Conservation (phyloP, 257 asterid species). For the Solanum virginianum region DNA sequence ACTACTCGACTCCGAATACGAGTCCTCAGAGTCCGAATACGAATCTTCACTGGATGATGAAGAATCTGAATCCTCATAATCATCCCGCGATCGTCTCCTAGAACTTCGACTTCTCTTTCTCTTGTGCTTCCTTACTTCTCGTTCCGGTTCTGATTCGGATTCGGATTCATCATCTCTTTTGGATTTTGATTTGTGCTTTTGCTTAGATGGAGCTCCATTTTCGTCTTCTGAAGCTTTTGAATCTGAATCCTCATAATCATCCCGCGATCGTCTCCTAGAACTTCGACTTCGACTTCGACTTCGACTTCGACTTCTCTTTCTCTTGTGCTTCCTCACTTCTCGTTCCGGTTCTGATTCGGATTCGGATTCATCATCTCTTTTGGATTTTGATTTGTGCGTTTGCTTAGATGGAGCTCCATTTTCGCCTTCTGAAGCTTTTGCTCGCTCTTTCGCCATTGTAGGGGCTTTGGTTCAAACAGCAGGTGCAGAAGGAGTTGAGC, state of each 20-base stretch:
- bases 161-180: constrained; percentile 19
- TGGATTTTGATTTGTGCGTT: constrained; percentile 23
- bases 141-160: constrained; percentile 9
- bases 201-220: constrained; percentile 34
- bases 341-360: constrained; percentile 9
- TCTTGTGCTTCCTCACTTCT: background rate
- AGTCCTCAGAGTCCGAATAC: constrained; percentile 22
- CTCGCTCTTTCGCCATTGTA: constrained; percentile 40
- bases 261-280: constrained; percentile 30
- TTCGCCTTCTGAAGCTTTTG: constrained; percentile 25
- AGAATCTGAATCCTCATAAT: constrained; percentile 21
- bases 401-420: constrained; percentile 36
- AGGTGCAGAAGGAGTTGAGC: background rate
- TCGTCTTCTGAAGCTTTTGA: constrained; percentile 26
- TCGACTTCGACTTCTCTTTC: background rate
- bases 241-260: no score
- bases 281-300: no score
- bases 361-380: constrained; percentile 14
- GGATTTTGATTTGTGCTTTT: constrained; percentile 21
- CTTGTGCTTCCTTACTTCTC: background rate
- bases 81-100: constrained; percentile 32
- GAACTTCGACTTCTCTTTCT: background rate
- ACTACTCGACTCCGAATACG: constrained; percentile 25
- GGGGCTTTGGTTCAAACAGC: background rate
- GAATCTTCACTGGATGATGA: constrained; percentile 24